Percentiles rank a stretch among this genome's conserved stretches.
Conservation (phyloP, 176 grass and related monocot species). For the Musa itinerans region DNA sequence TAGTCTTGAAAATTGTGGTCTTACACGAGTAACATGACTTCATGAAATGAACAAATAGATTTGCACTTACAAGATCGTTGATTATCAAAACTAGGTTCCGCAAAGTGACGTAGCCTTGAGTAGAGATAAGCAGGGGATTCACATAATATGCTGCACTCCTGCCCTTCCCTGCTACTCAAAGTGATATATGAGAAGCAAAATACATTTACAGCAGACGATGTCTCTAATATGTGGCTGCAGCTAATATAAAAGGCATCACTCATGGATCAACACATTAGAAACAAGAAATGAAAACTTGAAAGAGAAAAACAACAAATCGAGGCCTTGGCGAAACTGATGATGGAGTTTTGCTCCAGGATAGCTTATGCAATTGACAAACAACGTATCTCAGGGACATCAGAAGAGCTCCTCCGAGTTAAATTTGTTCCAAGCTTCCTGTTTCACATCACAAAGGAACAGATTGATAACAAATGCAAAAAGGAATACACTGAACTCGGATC, state of each 20-base stretch:
- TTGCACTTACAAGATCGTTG: background rate
- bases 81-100: background rate
- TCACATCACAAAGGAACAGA: background rate
- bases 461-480: background rate
- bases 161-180: background rate
- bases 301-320: background rate
- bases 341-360: background rate
- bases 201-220: background rate
- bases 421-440: conserved; percentile 23
- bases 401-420: conserved; percentile 16
- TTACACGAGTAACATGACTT: no score
- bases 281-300: background rate
- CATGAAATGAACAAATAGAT: no score
- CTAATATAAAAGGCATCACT: background rate
- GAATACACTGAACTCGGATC: background rate
- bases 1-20: no score
- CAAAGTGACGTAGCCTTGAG: background rate
- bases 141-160: background rate
- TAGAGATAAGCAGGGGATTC: background rate
- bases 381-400: background rate
- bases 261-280: background rate
- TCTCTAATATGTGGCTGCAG: background rate
- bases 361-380: background rate
- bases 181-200: background rate
- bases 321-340: background rate